Evolutionary conservation across 805 yeast genomes (phyloP).

Genomic region (Suhomyces tanzawaensis): DNA sequence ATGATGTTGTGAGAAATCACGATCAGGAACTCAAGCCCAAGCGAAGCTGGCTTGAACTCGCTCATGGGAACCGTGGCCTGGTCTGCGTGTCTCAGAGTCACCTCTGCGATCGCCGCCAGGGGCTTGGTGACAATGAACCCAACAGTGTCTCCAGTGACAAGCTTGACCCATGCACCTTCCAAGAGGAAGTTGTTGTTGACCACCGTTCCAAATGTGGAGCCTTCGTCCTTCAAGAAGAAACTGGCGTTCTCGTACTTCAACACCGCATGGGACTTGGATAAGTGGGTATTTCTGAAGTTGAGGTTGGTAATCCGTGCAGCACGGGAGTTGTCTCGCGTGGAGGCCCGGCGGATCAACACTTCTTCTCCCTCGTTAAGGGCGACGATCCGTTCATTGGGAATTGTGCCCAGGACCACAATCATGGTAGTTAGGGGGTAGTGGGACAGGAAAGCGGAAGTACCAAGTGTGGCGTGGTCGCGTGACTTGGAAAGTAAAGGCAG

Average conservation of each 20-base stretch:
- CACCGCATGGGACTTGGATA: slow-evolving; percentile 39
- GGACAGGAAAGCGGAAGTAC: background rate
- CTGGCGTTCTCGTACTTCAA: slow-evolving; percentile 16
- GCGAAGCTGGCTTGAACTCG: slow-evolving; percentile 20
- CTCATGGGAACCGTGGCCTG: slow-evolving; percentile 19
- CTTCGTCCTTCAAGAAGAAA: slow-evolving; percentile 27
- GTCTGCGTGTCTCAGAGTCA: slow-evolving; percentile 9
- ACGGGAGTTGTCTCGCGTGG: slow-evolving; percentile 26
- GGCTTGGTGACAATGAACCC: slow-evolving; percentile 38
- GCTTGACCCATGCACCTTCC: slow-evolving; percentile 7
- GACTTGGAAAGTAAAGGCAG: too few species aligned
- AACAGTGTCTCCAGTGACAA: slow-evolving; percentile 26
- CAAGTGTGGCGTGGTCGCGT: too few species aligned
- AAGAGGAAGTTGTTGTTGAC: slow-evolving; percentile 20
- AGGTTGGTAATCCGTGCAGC: slow-evolving; percentile 28
- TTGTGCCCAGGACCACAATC: background rate
- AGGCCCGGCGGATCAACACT: slow-evolving; percentile 28
- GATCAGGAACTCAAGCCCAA: slow-evolving; percentile 21
- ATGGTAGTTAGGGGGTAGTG: background rate
- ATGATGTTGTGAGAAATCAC: slow-evolving; percentile 12
- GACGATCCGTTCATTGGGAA: slow-evolving; percentile 11
- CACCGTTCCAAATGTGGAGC: slow-evolving; percentile 41
- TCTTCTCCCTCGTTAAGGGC: slow-evolving; percentile 14
- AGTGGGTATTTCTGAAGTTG: slow-evolving; percentile 31
- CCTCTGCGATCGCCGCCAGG: slow-evolving; percentile 17